Evolutionary conservation across 1,284 basidiomycete species (phyloP).

Genomic region (Clitocybe nebularis): DNA sequence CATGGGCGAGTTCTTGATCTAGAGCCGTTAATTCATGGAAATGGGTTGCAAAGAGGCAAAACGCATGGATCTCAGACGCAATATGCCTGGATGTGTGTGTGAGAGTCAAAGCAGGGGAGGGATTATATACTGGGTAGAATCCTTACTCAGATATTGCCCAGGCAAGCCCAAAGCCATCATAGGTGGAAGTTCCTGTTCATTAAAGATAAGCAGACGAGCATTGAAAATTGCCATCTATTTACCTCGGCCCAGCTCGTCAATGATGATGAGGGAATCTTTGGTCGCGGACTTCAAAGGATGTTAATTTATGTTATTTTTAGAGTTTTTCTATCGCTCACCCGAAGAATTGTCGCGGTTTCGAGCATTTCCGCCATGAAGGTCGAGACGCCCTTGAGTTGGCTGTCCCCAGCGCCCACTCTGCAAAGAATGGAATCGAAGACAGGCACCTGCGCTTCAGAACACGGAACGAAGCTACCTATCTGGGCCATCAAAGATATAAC

Average conservation of each 20-base stretch:
- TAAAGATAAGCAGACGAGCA: not conserved
- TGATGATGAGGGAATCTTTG: constrained; percentile 92
- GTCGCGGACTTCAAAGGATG: constrained; percentile 71
- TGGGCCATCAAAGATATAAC: constrained; percentile 96
- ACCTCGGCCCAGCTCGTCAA: constrained; percentile 97
- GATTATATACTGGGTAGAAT: not conserved
- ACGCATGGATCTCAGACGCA: constrained; percentile 85
- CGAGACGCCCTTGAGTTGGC: constrained; percentile 95
- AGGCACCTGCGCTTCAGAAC: constrained; percentile 79
- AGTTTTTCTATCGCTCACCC: constrained; percentile 44
- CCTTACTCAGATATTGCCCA: constrained; percentile 97
- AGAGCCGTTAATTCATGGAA: constrained; percentile 97
- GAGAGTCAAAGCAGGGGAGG: not conserved
- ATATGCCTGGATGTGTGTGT: constrained; percentile 66
- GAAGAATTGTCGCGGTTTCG: constrained; percentile 93
- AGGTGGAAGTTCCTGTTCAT: constrained; percentile 86
- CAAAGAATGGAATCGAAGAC: constrained; percentile 97
- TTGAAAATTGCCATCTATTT: constrained; percentile 6
- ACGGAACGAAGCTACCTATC: constrained; percentile 93
- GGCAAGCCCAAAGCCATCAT: constrained; percentile 97
- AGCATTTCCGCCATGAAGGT: constrained; percentile 99
- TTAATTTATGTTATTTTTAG: not conserved
- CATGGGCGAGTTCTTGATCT: constrained; percentile 81
- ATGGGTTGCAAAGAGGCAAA: constrained; percentile 96
- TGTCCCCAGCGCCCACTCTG: constrained; percentile 96